Percentiles rank a stretch among this genome's conserved stretches.
phyloP scores from a whole-genome alignment of 2,329 filamentous ascomycete species.

The Eutypa lata region DNA sequence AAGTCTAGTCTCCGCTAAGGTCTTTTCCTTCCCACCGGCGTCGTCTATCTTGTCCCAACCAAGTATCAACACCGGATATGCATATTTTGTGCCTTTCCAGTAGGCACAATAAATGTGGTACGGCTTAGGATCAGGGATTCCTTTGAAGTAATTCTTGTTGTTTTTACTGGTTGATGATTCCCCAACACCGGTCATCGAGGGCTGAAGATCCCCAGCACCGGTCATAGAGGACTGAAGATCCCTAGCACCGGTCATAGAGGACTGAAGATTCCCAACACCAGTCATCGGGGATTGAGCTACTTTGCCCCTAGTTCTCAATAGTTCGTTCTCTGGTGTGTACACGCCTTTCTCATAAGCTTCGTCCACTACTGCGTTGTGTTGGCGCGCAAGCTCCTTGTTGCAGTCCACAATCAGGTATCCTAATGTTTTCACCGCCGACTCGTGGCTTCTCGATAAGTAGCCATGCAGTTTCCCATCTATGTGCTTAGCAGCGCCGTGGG shows the following conservation, averaged over 20 bases:
- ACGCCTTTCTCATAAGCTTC: slow-evolving; percentile 25
- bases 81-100: slow-evolving; percentile 22
- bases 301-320: slow-evolving; percentile 2
- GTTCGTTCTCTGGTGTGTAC: slow-evolving; percentile 28
- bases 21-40: slow-evolving; percentile 23
- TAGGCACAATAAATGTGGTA: slow-evolving; percentile 33
- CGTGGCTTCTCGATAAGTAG: slow-evolving; percentile 24
- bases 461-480: slow-evolving; percentile 29
- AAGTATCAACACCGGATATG: slow-evolving; percentile 35
- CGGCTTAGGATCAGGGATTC: slow-evolving; percentile 23
- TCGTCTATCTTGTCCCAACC: slow-evolving; percentile 30
- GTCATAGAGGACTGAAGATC: no score
- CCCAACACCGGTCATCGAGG: not conserved
- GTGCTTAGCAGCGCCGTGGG: slow-evolving; percentile 37
- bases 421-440: slow-evolving; percentile 27
- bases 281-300: not conserved
- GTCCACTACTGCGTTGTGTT: slow-evolving; percentile 33
- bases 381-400: slow-evolving; percentile 19
- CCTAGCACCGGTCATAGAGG: not conserved
- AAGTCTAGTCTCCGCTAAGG: slow-evolving; percentile 28
- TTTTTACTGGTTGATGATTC: not conserved
- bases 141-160: slow-evolving; percentile 5
- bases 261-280: not conserved
- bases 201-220: not conserved
- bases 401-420: slow-evolving; percentile 34